Evolutionary conservation across 768 basidiomycete genomes (phyloP).

Genomic region (Mycena floridula): DNA sequence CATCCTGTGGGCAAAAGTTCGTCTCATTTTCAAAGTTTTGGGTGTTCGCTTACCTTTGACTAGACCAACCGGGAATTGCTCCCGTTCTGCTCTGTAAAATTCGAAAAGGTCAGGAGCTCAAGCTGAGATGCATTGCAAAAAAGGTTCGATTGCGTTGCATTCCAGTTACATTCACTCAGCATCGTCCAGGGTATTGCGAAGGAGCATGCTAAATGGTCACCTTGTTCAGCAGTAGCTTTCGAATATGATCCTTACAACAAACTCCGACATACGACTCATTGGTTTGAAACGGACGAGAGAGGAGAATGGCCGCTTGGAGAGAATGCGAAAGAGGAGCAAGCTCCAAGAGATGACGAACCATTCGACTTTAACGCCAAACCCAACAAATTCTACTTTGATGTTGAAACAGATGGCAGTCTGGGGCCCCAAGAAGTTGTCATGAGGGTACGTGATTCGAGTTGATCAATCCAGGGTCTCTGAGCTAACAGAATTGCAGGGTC

Average conservation of each 20-base stretch:
- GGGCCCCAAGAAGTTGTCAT: conserved; percentile 85
- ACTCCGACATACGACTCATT: conserved; percentile 90
- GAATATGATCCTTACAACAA: conserved; percentile 99
- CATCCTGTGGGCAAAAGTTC: conserved; percentile 79
- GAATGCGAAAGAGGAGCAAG: conserved; percentile 81
- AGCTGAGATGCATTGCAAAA: conserved; percentile 81
- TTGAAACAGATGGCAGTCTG: conserved; percentile 90
- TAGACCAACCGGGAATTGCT: conserved; percentile 53
- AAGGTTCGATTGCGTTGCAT: conserved; percentile 53
- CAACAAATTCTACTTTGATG: conserved; percentile 87
- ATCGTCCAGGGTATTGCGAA: conserved; percentile 82
- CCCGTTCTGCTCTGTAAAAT: conserved; percentile 89
- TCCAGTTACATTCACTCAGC: background rate
- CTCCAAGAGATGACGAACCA: conserved; percentile 69
- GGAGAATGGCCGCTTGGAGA: conserved; percentile 89
- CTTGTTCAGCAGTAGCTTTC: conserved; percentile 89
- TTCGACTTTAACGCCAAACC: conserved; percentile 91
- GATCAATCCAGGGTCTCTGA: background rate
- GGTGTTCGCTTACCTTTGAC: conserved; percentile 5
- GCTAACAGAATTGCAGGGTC: conserved; percentile 39
- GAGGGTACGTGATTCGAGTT: conserved; percentile 43
- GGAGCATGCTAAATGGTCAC: conserved; percentile 99
- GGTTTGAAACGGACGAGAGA: conserved; percentile 80
- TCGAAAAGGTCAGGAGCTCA: conserved; percentile 89
- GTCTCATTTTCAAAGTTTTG: conserved; percentile 15